A percentile compares a stretch with the other conserved stretches of the same genome.
Conservation (phyloP, 352 stramenopile species). For the Phytophthora pinifolia region DNA sequence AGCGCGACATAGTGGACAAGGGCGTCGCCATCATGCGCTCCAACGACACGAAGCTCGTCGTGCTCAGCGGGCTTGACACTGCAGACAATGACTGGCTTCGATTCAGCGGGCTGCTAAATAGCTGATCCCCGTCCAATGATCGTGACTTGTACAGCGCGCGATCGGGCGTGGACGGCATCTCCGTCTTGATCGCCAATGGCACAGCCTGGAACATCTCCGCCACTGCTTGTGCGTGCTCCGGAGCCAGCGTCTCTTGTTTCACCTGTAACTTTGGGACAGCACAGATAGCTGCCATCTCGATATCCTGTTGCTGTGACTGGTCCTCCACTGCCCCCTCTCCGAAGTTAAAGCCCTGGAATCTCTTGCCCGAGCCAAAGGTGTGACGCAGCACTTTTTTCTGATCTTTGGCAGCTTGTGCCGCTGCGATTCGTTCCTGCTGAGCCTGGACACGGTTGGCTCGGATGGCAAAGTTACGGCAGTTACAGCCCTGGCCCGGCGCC, state of each 20-base stretch:
- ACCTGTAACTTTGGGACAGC: constrained; percentile 7
- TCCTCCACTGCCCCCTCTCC: constrained; percentile 13
- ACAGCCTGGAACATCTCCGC: not conserved
- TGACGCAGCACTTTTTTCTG: constrained; percentile 53
- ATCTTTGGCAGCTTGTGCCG: constrained; percentile 23
- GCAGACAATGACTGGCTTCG: constrained; percentile 28
- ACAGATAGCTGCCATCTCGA: constrained; percentile 21
- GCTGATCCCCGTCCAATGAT: constrained; percentile 18
- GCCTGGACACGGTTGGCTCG: constrained; percentile 32
- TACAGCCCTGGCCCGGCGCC: constrained; percentile 25
- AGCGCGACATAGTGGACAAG: constrained; percentile 27
- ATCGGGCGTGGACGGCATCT: constrained; percentile 18
- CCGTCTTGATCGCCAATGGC: constrained; percentile 20
- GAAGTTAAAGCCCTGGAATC: constrained; percentile 53
- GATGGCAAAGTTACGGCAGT: constrained; percentile 40
- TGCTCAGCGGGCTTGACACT: constrained; percentile 27
- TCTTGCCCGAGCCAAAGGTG: constrained; percentile 56
- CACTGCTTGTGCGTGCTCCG: not conserved
- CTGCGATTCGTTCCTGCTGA: constrained; percentile 18
- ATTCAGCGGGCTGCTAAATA: constrained; percentile 48
- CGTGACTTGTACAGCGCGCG: constrained; percentile 7
- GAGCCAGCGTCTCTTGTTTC: too few relatives aligned
- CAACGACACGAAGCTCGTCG: constrained; percentile 38
- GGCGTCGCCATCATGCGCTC: constrained; percentile 30
- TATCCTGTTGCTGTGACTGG: constrained; percentile 23